These are phyloP conservation scores for Magnusiomyces paraingens DNA, from an alignment of 1,139 yeast genomes.

Conservation along the genomic window DNA sequence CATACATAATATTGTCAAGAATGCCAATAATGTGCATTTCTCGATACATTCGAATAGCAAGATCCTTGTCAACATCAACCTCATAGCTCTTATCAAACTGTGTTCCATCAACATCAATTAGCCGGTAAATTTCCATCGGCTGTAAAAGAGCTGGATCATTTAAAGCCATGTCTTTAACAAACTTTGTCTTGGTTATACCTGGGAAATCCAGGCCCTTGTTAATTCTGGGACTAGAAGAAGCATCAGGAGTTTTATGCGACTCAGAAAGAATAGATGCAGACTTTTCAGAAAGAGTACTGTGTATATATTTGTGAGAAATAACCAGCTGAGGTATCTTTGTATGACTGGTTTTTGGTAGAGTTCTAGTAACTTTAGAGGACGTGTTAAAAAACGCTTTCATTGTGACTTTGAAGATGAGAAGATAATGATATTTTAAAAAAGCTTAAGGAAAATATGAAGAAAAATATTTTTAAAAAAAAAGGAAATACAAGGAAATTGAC, in stretches of 20 bases:
- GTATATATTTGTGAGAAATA: no score
- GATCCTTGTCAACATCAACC: constrained; percentile 25
- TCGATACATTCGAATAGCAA: constrained; percentile 29
- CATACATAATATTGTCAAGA: constrained; percentile 33
- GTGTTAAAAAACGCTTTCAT: no score
- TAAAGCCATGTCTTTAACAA: constrained; percentile 24
- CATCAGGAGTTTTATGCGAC: constrained; percentile 17
- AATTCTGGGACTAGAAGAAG: constrained; percentile 12
- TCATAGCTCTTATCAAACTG: constrained; percentile 25
- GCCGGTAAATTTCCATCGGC: constrained; percentile 30
- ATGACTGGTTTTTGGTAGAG: no score
- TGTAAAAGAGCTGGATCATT: constrained; percentile 22
- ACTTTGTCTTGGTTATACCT: constrained; percentile 28
- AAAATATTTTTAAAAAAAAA: background rate
- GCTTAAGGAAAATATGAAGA: background rate
- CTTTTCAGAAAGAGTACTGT: no score
- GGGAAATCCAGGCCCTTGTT: constrained; percentile 29
- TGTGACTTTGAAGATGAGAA: background rate
- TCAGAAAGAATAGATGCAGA: constrained; percentile 20
- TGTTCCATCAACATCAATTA: constrained; percentile 29
- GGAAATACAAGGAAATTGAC: constrained; percentile 2
- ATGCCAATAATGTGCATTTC: constrained; percentile 32
- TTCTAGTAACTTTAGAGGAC: no score
- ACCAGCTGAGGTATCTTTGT: no score
- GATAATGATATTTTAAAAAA: background rate